A percentile compares a stretch with the other conserved stretches of the same genome.
phyloP scores from a whole-genome alignment of 2,329 filamentous ascomycete genomes.

The Chrysoporthe austroafricana region DNA sequence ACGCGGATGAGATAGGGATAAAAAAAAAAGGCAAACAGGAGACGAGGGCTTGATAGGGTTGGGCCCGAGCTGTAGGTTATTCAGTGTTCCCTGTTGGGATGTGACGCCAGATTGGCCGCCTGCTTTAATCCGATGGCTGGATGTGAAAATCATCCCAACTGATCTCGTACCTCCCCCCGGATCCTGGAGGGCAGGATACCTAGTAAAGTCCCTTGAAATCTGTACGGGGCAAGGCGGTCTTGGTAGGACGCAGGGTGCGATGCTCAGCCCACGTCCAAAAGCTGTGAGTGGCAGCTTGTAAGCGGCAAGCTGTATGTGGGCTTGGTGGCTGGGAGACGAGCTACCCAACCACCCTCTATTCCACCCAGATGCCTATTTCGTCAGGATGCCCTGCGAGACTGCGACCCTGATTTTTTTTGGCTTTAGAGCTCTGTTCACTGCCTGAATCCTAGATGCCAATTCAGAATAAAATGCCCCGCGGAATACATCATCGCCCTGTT shows the following conservation, averaged over 20 bases:
- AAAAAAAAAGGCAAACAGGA: neutral
- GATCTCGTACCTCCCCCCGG: neutral
- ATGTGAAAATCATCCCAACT: constrained; percentile 15
- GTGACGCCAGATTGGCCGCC: constrained; percentile 19
- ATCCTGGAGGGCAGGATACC: neutral
- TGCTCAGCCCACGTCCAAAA: constrained; percentile 2
- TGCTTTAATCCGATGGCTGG: constrained; percentile 24
- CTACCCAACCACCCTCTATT: constrained; percentile 15
- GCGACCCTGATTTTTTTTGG: neutral
- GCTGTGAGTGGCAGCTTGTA: neutral
- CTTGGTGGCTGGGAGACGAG: constrained; percentile 11
- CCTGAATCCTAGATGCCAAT: neutral
- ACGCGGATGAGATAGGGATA: neutral
- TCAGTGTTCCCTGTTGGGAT: constrained; percentile 9
- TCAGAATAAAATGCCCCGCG: neutral
- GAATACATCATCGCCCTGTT: constrained; percentile 8
- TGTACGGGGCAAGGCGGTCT: neutral
- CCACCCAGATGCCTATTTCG: constrained; percentile 15
- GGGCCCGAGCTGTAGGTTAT: constrained; percentile 4
- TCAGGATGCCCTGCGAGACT: neutral
- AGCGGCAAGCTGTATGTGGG: neutral
- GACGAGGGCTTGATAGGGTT: neutral
- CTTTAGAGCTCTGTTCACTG: neutral
- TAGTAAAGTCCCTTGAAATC: neutral
- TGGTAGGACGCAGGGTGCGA: constrained; percentile 6